These are phyloP conservation scores for Ogataea trehaloabstinens DNA, from an alignment of 805 yeast species.

Conservation along the genomic window DNA sequence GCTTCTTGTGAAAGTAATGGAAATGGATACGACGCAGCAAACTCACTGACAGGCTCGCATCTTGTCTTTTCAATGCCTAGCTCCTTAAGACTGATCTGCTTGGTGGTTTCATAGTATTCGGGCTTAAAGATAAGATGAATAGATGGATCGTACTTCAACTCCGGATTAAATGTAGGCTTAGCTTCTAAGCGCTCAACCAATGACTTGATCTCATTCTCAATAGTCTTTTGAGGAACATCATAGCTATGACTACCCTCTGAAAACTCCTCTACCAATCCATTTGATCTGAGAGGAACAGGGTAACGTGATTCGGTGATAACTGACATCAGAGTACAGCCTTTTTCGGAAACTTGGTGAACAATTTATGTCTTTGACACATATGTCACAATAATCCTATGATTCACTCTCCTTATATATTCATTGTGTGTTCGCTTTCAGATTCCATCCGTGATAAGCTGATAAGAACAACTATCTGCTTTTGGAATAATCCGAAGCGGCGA, in stretches of 20 bases:
- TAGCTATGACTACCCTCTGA: slow-evolving; percentile 18
- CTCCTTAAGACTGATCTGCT: slow-evolving; percentile 36
- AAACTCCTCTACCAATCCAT: slow-evolving; percentile 20
- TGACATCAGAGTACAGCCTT: too few relatives aligned
- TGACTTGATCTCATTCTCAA: slow-evolving; percentile 21
- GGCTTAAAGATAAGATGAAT: slow-evolving; percentile 37
- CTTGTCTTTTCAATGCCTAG: slow-evolving; percentile 34
- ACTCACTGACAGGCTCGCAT: slow-evolving; percentile 29
- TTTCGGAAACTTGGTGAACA: too few relatives aligned
- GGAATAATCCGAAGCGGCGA: too few relatives aligned
- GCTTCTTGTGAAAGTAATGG: slow-evolving; percentile 60
- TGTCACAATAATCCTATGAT: slow-evolving; percentile 1
- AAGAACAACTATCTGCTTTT: too few relatives aligned
- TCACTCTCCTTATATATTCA: too few relatives aligned
- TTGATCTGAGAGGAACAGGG: slow-evolving; percentile 19
- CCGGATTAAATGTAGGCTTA: slow-evolving; percentile 28
- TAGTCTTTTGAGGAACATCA: slow-evolving; percentile 23
- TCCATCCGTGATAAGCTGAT: too few relatives aligned
- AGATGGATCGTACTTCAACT: slow-evolving; percentile 35
- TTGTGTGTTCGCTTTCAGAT: too few relatives aligned
- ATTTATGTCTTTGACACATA: neutral
- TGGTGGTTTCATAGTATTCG: slow-evolving; percentile 35
- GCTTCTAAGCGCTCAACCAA: slow-evolving; percentile 19
- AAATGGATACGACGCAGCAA: slow-evolving; percentile 53
- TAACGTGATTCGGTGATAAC: slow-evolving; percentile 20